These are phyloP conservation scores for Osmanthus fragrans DNA, from an alignment of 257 asterid species.

Conservation along the genomic window DNA sequence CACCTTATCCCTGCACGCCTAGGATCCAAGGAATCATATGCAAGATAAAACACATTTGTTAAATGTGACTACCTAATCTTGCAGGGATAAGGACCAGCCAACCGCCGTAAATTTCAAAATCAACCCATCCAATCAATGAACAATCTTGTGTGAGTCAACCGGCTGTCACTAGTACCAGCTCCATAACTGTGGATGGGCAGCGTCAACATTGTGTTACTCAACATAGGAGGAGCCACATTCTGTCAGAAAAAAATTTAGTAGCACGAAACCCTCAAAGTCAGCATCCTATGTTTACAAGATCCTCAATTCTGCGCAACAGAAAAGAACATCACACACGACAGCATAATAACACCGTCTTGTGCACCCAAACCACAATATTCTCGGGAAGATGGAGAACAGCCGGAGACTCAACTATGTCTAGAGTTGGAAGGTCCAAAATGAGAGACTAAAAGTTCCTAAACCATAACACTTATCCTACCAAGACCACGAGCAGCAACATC, in stretches of 20 bases:
- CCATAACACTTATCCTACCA: conserved; percentile 80
- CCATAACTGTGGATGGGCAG: conserved; percentile 92
- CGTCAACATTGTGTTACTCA: conserved; percentile 53
- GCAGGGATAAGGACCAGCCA: conserved; percentile 98
- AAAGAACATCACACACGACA: conserved; percentile 12
- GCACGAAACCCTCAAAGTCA: conserved; percentile 7
- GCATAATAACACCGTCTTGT: conserved; percentile 33
- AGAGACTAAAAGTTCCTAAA: conserved; percentile 53
- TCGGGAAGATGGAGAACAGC: conserved; percentile 81
- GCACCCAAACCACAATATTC: conserved; percentile 81
- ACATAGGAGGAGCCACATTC: conserved; percentile 38
- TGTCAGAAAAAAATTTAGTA: conserved; percentile 18
- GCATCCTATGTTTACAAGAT: conserved; percentile 19
- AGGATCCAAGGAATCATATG: conserved; percentile 56
- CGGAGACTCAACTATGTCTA: conserved; percentile 59
- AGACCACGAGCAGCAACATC: conserved; percentile 99
- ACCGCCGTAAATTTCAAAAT: conserved; percentile 52
- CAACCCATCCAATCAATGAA: conserved; percentile 41
- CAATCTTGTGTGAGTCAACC: conserved; percentile 59
- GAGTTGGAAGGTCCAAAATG: conserved; percentile 38
- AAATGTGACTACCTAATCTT: conserved; percentile 91
- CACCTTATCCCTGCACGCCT: conserved; percentile 96
- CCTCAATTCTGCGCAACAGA: conserved; percentile 10
- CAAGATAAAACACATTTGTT: conserved; percentile 65
- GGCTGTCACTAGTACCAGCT: conserved; percentile 82